A percentile compares a stretch with the other conserved stretches of the same genome.
These are phyloP conservation scores for Hypoxylon intermedium DNA, from an alignment of 495 filamentous ascomycete genomes.

Conservation along the genomic window DNA sequence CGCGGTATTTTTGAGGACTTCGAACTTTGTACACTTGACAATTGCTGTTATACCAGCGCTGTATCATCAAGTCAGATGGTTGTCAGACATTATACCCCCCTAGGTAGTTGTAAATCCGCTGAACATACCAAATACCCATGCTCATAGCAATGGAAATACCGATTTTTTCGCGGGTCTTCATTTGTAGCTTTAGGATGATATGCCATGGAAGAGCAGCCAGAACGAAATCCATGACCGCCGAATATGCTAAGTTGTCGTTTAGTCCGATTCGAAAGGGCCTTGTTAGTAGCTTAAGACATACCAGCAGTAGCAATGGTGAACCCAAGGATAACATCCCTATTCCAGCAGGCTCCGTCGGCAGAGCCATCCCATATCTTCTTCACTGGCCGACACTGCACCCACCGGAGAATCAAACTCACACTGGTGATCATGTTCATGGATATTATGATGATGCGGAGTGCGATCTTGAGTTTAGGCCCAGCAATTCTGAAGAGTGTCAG, in stretches of 20 bases:
- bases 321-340: constrained; percentile 17
- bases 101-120: not conserved
- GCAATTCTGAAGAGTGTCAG: constrained; percentile 44
- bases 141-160: constrained; percentile 51
- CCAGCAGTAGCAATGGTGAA: constrained; percentile 24
- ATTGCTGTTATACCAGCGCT: constrained; percentile 44
- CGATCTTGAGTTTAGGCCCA: constrained; percentile 8
- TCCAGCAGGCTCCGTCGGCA: constrained; percentile 47
- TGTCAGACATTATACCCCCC: not conserved
- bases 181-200: constrained; percentile 44
- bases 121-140: constrained; percentile 50
- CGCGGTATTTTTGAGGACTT: constrained; percentile 22
- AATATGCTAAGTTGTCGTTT: constrained; percentile 38
- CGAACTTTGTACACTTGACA: constrained; percentile 40
- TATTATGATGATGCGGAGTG: constrained; percentile 35
- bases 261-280: not conserved
- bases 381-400: constrained; percentile 44
- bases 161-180: constrained; percentile 47
- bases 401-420: constrained; percentile 46
- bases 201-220: constrained; percentile 47
- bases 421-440: constrained; percentile 46
- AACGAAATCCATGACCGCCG: constrained; percentile 45
- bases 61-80: not conserved
- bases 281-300: not conserved
- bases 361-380: constrained; percentile 42